Evolutionary conservation across 192 early-diverging fungal species (phyloP).

Genomic region (Backusella westeae): DNA sequence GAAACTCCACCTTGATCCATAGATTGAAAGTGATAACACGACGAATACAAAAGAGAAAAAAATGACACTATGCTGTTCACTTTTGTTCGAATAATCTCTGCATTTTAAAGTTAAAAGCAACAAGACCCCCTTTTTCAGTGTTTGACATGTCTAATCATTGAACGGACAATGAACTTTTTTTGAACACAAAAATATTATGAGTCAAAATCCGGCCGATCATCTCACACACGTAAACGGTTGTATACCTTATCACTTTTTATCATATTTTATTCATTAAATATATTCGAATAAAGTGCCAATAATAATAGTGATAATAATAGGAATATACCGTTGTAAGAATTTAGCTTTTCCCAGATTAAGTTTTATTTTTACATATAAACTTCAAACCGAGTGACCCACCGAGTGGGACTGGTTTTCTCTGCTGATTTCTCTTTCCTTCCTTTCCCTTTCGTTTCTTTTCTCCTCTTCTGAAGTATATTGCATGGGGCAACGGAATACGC

Average conservation of each 20-base stretch:
- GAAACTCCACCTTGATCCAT: too few relatives aligned
- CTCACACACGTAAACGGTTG: neutral
- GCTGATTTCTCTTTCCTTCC: neutral
- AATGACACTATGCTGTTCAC: too few relatives aligned
- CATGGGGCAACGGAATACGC: neutral
- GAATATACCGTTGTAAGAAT: too few relatives aligned
- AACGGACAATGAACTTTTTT: neutral
- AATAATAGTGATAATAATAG: too few relatives aligned
- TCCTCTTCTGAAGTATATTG: neutral
- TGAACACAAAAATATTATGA: neutral
- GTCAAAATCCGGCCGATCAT: neutral
- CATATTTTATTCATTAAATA: too few relatives aligned
- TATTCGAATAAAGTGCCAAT: too few relatives aligned
- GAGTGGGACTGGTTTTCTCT: neutral
- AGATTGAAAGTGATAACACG: too few relatives aligned
- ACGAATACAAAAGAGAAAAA: too few relatives aligned
- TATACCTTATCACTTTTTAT: neutral
- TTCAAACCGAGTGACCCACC: neutral
- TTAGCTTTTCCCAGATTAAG: neutral
- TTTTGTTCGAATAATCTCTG: too few relatives aligned
- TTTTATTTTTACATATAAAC: neutral
- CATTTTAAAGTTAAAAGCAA: neutral
- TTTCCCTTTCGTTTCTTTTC: neutral
- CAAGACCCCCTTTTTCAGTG: neutral
- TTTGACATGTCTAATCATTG: neutral